phyloP scores from a whole-genome alignment of 805 yeast genomes.

The Ogataea degrootiae region DNA sequence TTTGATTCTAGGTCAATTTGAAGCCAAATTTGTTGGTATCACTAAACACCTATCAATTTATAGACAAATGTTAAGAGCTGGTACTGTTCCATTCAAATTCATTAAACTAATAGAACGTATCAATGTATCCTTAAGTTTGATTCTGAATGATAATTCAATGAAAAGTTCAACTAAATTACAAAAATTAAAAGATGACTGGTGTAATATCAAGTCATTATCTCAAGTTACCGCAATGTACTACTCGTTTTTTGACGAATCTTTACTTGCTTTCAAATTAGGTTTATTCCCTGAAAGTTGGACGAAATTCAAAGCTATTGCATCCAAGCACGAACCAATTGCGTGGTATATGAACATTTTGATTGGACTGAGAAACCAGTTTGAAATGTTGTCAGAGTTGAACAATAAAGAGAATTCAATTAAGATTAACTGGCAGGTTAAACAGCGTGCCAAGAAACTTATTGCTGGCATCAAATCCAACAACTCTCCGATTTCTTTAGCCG shows the following conservation, averaged over 20 bases:
- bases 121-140: conserved; percentile 12
- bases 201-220: conserved; percentile 43
- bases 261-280: conserved; percentile 51
- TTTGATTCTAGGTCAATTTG: conserved; percentile 36
- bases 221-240: conserved; percentile 57
- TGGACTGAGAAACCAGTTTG: conserved; percentile 48
- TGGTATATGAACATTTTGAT: conserved; percentile 66
- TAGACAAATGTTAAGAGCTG: conserved; percentile 67
- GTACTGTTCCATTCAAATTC: conserved; percentile 60
- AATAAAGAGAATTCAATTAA: conserved; percentile 48
- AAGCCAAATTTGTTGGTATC: conserved; percentile 37
- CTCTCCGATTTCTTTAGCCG: conserved; percentile 15
- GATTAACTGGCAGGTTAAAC: conserved; percentile 59
- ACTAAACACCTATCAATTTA: conserved; percentile 47
- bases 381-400: conserved; percentile 36
- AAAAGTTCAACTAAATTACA: conserved; percentile 13
- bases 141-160: conserved; percentile 10
- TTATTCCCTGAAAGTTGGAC: conserved; percentile 31
- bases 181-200: conserved; percentile 27
- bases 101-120: conserved; percentile 34
- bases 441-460: conserved; percentile 37
- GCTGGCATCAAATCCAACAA: conserved; percentile 12
- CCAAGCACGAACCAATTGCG: conserved; percentile 57
- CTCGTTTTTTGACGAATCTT: conserved; percentile 59
- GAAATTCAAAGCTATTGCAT: conserved; percentile 34